A percentile compares a stretch with the other conserved stretches of the same genome.
Conservation (phyloP, 805 yeast species). For the Metschnikowia kofuensis region DNA sequence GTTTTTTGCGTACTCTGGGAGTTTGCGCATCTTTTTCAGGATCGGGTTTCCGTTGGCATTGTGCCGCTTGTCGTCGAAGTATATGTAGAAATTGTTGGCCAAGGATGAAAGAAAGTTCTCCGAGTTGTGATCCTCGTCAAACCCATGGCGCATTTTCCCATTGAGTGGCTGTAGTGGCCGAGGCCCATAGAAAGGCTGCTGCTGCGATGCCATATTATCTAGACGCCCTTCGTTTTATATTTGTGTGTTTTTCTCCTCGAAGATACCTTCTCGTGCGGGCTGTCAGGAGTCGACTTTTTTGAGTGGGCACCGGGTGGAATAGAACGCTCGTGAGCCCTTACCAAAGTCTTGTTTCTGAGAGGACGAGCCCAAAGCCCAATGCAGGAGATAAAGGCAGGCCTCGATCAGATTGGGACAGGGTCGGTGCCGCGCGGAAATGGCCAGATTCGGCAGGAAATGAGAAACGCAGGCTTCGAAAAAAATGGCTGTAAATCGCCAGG, state of each 20-base stretch:
- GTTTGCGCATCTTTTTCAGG: constrained; percentile 48
- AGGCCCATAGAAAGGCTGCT: constrained; percentile 27
- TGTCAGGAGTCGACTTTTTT: too few species aligned
- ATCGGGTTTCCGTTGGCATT: constrained; percentile 84
- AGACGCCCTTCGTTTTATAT: too few species aligned
- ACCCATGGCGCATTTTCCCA: constrained; percentile 60
- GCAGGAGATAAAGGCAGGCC: constrained; percentile 11
- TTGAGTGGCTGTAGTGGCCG: constrained; percentile 47
- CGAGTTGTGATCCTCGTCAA: constrained; percentile 57
- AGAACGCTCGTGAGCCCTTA: neutral
- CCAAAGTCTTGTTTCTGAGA: neutral
- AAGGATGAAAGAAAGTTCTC: constrained; percentile 54
- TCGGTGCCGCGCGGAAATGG: too few species aligned
- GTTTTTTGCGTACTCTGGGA: constrained; percentile 40
- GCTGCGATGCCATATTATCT: constrained; percentile 14
- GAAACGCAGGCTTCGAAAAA: neutral
- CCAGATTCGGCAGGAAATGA: neutral
- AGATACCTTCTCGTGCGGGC: too few species aligned
- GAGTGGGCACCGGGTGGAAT: too few species aligned
- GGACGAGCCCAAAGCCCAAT: constrained; percentile 2
- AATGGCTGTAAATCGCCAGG: neutral
- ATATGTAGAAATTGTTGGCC: constrained; percentile 71
- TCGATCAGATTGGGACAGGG: too few species aligned
- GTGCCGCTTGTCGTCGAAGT: constrained; percentile 90
- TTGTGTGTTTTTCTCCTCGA: too few species aligned